Evolutionary conservation across 148 eudicot genomes (phyloP).

Genomic region (Nepenthes gracilis): DNA sequence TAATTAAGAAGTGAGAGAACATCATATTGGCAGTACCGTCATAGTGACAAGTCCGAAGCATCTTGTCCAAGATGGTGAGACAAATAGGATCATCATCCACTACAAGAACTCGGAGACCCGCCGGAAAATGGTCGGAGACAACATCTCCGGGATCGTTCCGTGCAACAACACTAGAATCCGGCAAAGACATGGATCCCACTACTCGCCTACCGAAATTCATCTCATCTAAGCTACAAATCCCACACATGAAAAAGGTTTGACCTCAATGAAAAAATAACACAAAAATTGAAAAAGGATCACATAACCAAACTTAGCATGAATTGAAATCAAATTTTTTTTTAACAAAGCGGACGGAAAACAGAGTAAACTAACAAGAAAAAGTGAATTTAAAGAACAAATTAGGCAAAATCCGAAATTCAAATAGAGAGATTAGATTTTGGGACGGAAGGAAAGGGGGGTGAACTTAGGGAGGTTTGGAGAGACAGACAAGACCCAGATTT

Average conservation of each 20-base stretch:
- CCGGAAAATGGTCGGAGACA: slow-evolving; percentile 66
- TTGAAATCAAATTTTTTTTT: too few species aligned
- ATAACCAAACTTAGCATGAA: too few species aligned
- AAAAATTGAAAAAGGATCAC: slow-evolving; percentile 1
- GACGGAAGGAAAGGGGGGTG: too few species aligned
- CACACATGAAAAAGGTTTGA: slow-evolving; percentile 15
- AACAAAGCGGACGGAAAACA: too few species aligned
- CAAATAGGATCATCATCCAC: slow-evolving; percentile 98
- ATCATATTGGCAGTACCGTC: slow-evolving; percentile 38
- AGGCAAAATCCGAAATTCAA: too few species aligned
- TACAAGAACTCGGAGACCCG: slow-evolving; percentile 78
- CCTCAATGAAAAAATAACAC: slow-evolving; percentile 1
- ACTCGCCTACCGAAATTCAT: slow-evolving; percentile 49
- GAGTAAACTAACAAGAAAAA: too few species aligned
- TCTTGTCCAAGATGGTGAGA: slow-evolving; percentile 80
- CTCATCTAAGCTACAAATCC: slow-evolving; percentile 16
- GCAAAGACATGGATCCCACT: slow-evolving; percentile 41
- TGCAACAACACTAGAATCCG: slow-evolving; percentile 28
- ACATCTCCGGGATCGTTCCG: slow-evolving; percentile 37
- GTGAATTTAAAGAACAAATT: too few species aligned
- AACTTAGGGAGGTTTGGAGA: too few species aligned
- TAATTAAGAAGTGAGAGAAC: background rate
- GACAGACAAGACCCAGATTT: too few species aligned
- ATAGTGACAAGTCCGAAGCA: slow-evolving; percentile 79
- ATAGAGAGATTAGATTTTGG: too few species aligned